Percentiles rank a stretch among this genome's conserved stretches.
These are phyloP conservation scores for Saccharomycopsis capsularis DNA, from an alignment of 805 yeast species.

Conservation along the genomic window DNA sequence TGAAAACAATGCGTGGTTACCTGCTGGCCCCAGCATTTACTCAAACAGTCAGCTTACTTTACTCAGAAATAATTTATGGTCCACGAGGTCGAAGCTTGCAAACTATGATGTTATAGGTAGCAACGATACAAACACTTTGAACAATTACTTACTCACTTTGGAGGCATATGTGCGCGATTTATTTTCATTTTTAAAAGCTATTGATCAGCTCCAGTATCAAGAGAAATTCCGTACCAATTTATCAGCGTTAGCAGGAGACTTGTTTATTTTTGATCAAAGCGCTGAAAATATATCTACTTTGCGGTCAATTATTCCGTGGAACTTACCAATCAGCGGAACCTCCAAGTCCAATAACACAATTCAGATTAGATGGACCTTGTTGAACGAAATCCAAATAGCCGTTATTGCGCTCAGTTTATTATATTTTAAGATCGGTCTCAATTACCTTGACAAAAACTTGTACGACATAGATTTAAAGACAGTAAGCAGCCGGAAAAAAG, in stretches of 20 bases:
- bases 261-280: background rate
- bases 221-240: background rate
- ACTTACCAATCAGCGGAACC: slow-evolving; percentile 9
- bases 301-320: slow-evolving; percentile 9
- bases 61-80: slow-evolving; percentile 1
- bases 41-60: background rate
- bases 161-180: slow-evolving; percentile 9
- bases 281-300: background rate
- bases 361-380: slow-evolving; percentile 7
- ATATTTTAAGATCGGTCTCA: slow-evolving; percentile 11
- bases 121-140: slow-evolving; percentile 1
- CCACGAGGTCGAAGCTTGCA: slow-evolving; percentile 6
- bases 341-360: background rate
- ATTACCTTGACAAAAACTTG: slow-evolving; percentile 2
- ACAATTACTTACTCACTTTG: slow-evolving; percentile 3
- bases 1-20: background rate
- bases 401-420: slow-evolving; percentile 8
- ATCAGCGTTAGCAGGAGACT: background rate
- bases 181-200: background rate
- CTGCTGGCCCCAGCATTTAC: background rate
- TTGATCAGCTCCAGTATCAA: background rate
- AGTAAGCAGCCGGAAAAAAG: background rate
- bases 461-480: slow-evolving; percentile 1
- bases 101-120: background rate
- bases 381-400: slow-evolving; percentile 12